These are phyloP conservation scores for Astrocystis sublimbata DNA, from an alignment of 495 filamentous ascomycete species.

Conservation along the genomic window DNA sequence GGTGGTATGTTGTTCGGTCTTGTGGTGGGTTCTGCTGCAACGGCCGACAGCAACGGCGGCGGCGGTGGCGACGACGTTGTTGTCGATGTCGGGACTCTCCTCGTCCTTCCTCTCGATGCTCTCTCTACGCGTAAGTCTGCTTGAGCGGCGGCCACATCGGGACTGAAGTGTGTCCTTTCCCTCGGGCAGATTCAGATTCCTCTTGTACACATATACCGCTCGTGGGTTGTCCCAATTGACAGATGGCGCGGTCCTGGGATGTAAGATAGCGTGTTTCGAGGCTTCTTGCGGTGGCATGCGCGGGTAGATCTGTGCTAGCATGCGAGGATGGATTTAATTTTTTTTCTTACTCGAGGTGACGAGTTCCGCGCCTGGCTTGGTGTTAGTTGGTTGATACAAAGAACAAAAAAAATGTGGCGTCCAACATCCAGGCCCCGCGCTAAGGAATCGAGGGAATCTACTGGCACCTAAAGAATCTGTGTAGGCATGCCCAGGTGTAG, in stretches of 20 bases:
- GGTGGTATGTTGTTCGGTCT: no score
- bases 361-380: slow-evolving; percentile 18
- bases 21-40: no score
- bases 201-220: background rate
- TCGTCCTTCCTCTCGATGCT: background rate
- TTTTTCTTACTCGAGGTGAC: slow-evolving; percentile 15
- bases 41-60: no score
- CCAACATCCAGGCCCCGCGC: slow-evolving; percentile 21
- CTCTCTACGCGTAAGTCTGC: slow-evolving; percentile 4
- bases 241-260: background rate
- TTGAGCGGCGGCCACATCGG: slow-evolving; percentile 4
- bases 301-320: slow-evolving; percentile 6
- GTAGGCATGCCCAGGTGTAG: background rate
- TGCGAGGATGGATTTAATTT: slow-evolving; percentile 7
- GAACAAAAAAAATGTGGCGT: slow-evolving; percentile 20
- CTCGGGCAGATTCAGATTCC: background rate
- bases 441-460: no score
- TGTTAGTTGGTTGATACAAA: no score
- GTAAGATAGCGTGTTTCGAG: background rate
- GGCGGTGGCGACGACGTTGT: background rate
- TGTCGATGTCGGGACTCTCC: background rate
- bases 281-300: background rate
- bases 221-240: slow-evolving; percentile 12
- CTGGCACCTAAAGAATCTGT: background rate
- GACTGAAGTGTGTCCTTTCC: slow-evolving; percentile 5